Conservation (phyloP, 805 yeast species). For the Candida glaebosa region DNA sequence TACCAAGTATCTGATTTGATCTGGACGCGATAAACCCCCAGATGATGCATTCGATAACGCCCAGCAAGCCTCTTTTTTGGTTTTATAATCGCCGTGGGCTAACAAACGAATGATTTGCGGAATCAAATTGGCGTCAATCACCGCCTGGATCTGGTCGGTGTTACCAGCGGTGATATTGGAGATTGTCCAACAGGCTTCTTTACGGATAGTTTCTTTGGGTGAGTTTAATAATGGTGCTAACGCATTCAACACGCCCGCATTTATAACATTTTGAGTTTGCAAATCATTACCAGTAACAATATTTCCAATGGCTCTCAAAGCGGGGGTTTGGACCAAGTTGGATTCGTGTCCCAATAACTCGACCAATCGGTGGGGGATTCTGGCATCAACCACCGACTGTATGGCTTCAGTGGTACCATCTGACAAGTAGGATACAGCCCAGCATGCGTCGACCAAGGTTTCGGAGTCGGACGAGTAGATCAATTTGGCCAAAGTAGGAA, state of each 20-base stretch:
- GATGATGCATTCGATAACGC: conserved; percentile 97
- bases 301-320: conserved; percentile 95
- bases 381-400: conserved; percentile 94
- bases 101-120: conserved; percentile 85
- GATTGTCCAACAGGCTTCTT: conserved; percentile 99
- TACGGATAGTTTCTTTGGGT: conserved; percentile 86
- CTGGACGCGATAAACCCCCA: conserved; percentile 90
- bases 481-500: conserved; percentile 88
- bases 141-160: conserved; percentile 93
- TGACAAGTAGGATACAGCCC: conserved; percentile 94
- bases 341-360: conserved; percentile 84
- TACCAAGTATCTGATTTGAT: conserved; percentile 89
- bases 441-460: conserved; percentile 94
- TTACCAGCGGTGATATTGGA: conserved; percentile 98
- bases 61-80: conserved; percentile 99
- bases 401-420: conserved; percentile 93
- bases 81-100: conserved; percentile 84
- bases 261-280: conserved; percentile 93
- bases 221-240: conserved; percentile 75
- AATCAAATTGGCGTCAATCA: conserved; percentile 87
- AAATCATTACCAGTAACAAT: conserved; percentile 95
- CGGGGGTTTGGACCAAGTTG: conserved; percentile 91
- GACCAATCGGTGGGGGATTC: conserved; percentile 91
- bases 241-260: conserved; percentile 87
- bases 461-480: conserved; percentile 90